phyloP scores from a whole-genome alignment of 805 yeast species.

The Danielia oregonensis region DNA sequence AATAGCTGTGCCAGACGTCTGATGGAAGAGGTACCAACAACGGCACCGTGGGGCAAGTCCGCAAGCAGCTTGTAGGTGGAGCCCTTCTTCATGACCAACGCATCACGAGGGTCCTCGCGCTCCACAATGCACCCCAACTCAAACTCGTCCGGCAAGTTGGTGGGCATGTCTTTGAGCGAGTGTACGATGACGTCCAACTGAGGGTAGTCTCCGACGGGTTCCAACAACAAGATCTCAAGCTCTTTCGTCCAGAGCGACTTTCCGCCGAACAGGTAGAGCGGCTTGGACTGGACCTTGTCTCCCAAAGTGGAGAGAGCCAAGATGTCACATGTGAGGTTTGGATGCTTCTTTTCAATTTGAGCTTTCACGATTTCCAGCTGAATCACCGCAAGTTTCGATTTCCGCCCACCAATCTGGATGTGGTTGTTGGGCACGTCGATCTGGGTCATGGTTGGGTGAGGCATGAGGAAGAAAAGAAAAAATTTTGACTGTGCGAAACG shows the following conservation, averaged over 20 bases:
- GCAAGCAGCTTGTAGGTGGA: conserved; percentile 59
- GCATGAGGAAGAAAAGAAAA: conserved; percentile 10
- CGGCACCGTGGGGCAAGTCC: conserved; percentile 80
- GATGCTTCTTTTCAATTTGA: conserved; percentile 54
- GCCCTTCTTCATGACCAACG: conserved; percentile 67
- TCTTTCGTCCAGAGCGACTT: conserved; percentile 96
- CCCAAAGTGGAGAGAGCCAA: conserved; percentile 84
- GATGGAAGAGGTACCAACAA: conserved; percentile 93
- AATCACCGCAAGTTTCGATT: conserved; percentile 79
- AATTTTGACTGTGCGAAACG: background rate
- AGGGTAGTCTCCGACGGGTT: conserved; percentile 57
- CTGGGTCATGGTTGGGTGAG: conserved; percentile 20
- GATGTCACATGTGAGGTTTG: conserved; percentile 68
- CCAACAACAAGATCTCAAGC: conserved; percentile 71
- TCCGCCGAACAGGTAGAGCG: conserved; percentile 93
- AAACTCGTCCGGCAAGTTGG: conserved; percentile 83
- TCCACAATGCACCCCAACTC: conserved; percentile 81
- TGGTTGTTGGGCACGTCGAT: conserved; percentile 25
- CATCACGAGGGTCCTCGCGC: conserved; percentile 93
- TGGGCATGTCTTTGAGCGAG: conserved; percentile 91
- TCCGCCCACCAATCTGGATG: conserved; percentile 78
- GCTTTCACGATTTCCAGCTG: conserved; percentile 76
- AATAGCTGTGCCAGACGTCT: conserved; percentile 89
- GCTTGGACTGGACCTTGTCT: conserved; percentile 79
- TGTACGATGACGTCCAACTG: conserved; percentile 88